Conservation (phyloP, 768 basidiomycete species). For the Lentinus brumalis region DNA sequence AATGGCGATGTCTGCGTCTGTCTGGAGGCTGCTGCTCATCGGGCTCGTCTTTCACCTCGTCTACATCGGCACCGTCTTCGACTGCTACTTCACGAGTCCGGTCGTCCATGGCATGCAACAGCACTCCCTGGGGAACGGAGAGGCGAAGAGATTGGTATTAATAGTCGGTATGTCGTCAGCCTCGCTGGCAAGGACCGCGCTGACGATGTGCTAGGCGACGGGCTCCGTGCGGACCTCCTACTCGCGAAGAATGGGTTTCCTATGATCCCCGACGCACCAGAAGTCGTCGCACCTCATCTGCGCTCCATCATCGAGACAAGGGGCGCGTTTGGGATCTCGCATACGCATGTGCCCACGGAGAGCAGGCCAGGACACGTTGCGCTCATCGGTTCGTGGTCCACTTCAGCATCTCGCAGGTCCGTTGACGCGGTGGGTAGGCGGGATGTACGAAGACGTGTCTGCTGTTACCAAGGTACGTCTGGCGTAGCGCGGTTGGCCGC, state of each 20-base stretch:
- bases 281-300: conserved; percentile 73
- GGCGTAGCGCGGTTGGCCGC: not conserved
- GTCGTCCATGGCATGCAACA: conserved; percentile 78
- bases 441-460: conserved; percentile 91
- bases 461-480: conserved; percentile 72
- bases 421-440: conserved; percentile 42
- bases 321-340: conserved; percentile 83
- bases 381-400: conserved; percentile 60
- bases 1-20: conserved; percentile 11
- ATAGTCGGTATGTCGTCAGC: conserved; percentile 61
- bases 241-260: conserved; percentile 66
- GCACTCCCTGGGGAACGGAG: conserved; percentile 45
- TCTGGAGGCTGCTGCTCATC: conserved; percentile 51
- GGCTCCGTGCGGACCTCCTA: conserved; percentile 79
- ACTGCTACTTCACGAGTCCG: conserved; percentile 87
- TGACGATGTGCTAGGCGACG: conserved; percentile 60
- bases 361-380: conserved; percentile 89
- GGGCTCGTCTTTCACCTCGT: conserved; percentile 76
- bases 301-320: conserved; percentile 63
- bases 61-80: conserved; percentile 74
- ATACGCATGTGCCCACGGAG: conserved; percentile 87
- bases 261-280: conserved; percentile 49
- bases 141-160: conserved; percentile 75
- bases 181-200: not conserved
- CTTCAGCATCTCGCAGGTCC: not conserved